Percentiles rank a stretch among this genome's conserved stretches.
phyloP scores from a whole-genome alignment of 495 filamentous ascomycete genomes.

The Glonium stellatum region DNA sequence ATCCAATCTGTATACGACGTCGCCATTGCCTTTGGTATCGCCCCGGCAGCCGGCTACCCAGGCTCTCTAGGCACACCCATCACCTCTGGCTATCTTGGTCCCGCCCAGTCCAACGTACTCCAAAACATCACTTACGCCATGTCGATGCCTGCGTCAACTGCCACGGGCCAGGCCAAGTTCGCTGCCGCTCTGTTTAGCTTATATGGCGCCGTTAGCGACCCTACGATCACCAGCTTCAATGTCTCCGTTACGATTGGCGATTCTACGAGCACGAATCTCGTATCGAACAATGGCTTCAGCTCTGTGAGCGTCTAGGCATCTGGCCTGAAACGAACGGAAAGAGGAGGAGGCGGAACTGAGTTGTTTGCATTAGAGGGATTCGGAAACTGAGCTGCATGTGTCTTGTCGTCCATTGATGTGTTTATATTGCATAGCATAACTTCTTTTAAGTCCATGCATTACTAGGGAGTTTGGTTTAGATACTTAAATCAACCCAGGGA shows the following conservation, averaged over 20 bases:
- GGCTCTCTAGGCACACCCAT: constrained; percentile 9
- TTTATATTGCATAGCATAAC: too few species aligned
- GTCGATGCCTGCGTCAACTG: background rate
- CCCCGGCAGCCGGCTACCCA: background rate
- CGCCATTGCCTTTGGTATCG: constrained; percentile 20
- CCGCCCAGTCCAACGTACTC: constrained; percentile 16
- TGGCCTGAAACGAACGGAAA: too few species aligned
- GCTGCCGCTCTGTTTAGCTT: constrained; percentile 9
- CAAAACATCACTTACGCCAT: constrained; percentile 12
- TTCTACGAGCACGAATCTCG: background rate
- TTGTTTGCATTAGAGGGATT: too few species aligned
- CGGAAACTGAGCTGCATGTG: too few species aligned
- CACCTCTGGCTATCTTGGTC: constrained; percentile 16
- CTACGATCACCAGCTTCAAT: constrained; percentile 7
- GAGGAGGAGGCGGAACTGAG: too few species aligned
- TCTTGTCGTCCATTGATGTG: too few species aligned
- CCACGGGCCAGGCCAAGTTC: background rate
- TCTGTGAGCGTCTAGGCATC: background rate
- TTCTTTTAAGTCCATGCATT: too few species aligned
- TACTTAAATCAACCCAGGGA: too few species aligned
- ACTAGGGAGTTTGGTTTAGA: too few species aligned
- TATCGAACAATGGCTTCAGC: constrained; percentile 1
- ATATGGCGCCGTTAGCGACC: constrained; percentile 6
- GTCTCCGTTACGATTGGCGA: constrained; percentile 9
- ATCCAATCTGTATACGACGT: constrained; percentile 28